Conservation (phyloP, 2,329 filamentous ascomycete genomes). For the Colletotrichum tabaci region DNA sequence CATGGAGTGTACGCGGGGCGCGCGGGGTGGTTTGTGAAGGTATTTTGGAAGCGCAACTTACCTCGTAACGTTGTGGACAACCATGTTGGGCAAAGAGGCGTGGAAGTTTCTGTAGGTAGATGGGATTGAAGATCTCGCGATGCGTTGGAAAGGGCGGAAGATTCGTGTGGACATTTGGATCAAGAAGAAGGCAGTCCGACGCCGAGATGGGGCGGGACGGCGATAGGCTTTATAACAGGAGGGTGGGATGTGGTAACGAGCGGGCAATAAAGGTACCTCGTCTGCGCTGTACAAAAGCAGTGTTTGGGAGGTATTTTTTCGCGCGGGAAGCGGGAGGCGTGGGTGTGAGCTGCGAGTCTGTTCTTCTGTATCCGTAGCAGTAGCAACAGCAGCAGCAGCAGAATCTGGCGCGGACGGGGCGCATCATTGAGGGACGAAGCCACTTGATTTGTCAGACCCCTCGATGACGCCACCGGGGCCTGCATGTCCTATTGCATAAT, state of each 20-base stretch:
- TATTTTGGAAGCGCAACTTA: constrained; percentile 38
- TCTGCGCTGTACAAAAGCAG: not conserved
- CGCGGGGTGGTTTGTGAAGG: not conserved
- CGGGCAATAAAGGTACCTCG: not conserved
- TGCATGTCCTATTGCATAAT: constrained; percentile 11
- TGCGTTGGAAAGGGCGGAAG: constrained; percentile 37
- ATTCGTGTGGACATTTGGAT: constrained; percentile 36
- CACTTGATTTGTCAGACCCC: constrained; percentile 17
- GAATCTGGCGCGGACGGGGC: constrained; percentile 11
- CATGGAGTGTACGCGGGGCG: not conserved
- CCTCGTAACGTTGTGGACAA: constrained; percentile 62
- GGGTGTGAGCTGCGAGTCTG: not conserved
- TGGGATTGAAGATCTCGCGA: constrained; percentile 31
- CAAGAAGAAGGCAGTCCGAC: constrained; percentile 6
- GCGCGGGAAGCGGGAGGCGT: not conserved
- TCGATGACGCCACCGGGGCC: constrained; percentile 13
- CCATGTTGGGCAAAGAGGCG: constrained; percentile 58
- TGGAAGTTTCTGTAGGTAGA: constrained; percentile 48
- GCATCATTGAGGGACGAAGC: not conserved
- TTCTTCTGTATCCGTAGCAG: not conserved
- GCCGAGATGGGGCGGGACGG: not conserved
- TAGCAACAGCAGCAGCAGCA: not conserved
- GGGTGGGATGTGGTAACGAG: constrained; percentile 15
- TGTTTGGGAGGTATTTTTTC: constrained; percentile 9
- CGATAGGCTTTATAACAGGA: constrained; percentile 28